A percentile compares a stretch with the other conserved stretches of the same genome.
Evolutionary conservation across 495 filamentous ascomycete genomes (phyloP).

Genomic region (Hypomontagnella submonticulosa): DNA sequence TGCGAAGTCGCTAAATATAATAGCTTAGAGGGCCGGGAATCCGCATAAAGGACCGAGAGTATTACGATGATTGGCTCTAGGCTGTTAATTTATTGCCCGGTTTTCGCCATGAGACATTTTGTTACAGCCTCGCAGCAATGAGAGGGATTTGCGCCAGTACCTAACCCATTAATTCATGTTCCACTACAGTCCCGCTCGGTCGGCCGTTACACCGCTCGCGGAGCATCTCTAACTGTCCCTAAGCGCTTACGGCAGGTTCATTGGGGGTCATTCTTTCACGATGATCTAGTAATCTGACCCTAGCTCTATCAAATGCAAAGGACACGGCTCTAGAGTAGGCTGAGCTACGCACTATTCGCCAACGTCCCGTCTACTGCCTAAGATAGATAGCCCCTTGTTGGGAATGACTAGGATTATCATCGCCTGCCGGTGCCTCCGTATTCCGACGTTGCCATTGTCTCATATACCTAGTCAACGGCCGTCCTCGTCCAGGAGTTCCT

Average conservation of each 20-base stretch:
- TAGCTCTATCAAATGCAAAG: slow-evolving; percentile 4
- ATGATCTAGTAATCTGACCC: slow-evolving; percentile 2
- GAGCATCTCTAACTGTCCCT: slow-evolving; percentile 4
- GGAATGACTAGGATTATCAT: slow-evolving; percentile 25
- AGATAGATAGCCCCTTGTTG: slow-evolving; percentile 12
- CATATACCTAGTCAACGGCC: slow-evolving; percentile 18
- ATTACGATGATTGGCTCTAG: slow-evolving; percentile 24
- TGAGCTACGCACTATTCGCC: slow-evolving; percentile 10
- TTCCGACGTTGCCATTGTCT: slow-evolving; percentile 30
- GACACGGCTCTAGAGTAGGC: slow-evolving; percentile 4
- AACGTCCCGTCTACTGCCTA: slow-evolving; percentile 2
- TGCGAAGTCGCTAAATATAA: slow-evolving; percentile 28
- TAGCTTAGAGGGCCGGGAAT: slow-evolving; percentile 37
- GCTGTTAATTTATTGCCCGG: slow-evolving; percentile 31
- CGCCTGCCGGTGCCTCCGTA: slow-evolving; percentile 24
- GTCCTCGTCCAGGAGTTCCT: neutral
- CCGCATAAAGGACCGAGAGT: slow-evolving; percentile 42
- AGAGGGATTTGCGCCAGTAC: slow-evolving; percentile 20
- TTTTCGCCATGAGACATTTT: slow-evolving; percentile 40
- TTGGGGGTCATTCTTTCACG: slow-evolving; percentile 3
- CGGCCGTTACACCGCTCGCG: slow-evolving; percentile 14
- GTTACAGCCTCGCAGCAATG: slow-evolving; percentile 34
- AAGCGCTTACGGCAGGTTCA: slow-evolving; percentile 4
- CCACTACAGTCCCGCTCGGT: slow-evolving; percentile 20
- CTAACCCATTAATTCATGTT: slow-evolving; percentile 5